phyloP scores from a whole-genome alignment of 2,329 filamentous ascomycete genomes.

The Talaromyces marneffei region DNA sequence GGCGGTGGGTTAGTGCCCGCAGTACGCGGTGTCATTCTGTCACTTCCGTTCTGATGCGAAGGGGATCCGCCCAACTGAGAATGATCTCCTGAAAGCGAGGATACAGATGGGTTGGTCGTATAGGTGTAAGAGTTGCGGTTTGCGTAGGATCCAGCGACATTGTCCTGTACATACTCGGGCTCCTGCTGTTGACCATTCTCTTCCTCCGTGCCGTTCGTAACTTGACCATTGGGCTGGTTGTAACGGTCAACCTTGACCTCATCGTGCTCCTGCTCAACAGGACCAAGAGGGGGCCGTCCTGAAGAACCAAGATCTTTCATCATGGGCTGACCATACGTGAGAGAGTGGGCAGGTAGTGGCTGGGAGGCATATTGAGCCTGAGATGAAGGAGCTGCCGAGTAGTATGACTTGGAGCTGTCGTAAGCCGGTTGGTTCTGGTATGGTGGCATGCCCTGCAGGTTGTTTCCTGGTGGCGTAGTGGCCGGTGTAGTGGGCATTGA shows the following conservation, averaged over 20 bases:
- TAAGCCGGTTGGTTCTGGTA: constrained; percentile 70
- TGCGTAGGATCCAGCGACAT: constrained; percentile 63
- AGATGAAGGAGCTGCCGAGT: constrained; percentile 61
- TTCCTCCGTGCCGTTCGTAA: constrained; percentile 54
- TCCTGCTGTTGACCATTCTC: constrained; percentile 65
- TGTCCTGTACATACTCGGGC: constrained; percentile 81
- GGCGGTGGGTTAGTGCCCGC: constrained; percentile 65
- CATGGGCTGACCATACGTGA: constrained; percentile 65
- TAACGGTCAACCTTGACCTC: constrained; percentile 66
- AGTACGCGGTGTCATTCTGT: constrained; percentile 71
- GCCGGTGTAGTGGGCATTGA: constrained; percentile 89
- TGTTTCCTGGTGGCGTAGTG: constrained; percentile 75
- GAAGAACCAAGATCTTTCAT: constrained; percentile 89
- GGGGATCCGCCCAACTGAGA: constrained; percentile 75
- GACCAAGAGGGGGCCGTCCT: constrained; percentile 55
- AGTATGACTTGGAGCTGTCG: constrained; percentile 71
- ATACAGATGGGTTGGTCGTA: constrained; percentile 59
- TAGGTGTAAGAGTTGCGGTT: constrained; percentile 74
- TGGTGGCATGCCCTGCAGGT: constrained; percentile 69
- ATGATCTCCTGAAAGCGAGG: constrained; percentile 64
- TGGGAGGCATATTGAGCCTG: constrained; percentile 65
- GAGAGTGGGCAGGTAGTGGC: constrained; percentile 56
- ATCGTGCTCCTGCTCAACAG: constrained; percentile 55
- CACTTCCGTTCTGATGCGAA: constrained; percentile 70
- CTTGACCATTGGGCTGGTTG: constrained; percentile 53